Conservation (phyloP, 192 early-diverging fungal species). For the Diversispora eburnea region DNA sequence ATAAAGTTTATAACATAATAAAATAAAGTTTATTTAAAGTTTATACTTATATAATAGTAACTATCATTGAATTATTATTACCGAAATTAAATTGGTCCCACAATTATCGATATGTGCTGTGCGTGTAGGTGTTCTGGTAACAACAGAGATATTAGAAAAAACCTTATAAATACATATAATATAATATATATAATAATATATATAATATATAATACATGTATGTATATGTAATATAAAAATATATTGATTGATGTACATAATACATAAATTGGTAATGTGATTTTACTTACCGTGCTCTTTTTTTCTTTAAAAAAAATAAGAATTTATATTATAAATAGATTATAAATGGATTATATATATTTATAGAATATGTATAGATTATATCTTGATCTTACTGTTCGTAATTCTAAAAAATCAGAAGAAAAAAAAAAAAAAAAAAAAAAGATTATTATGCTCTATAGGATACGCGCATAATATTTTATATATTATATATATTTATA, state of each 20-base stretch:
- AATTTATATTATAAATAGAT: not conserved
- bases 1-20: too few species aligned
- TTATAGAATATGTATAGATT: not conserved
- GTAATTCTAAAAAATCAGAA: slow-evolving; percentile 2
- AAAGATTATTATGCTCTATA: not conserved
- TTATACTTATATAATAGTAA: too few species aligned
- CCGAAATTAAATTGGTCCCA: slow-evolving; percentile 18
- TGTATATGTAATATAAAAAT: not conserved
- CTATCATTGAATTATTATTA: not conserved
- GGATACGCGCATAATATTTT: not conserved
- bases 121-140: too few species aligned
- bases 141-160: too few species aligned
- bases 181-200: too few species aligned
- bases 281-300: not conserved
- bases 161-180: too few species aligned
- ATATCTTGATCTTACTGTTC: not conserved
- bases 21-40: too few species aligned
- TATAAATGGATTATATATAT: not conserved
- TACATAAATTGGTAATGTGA: not conserved
- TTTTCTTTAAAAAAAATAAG: not conserved
- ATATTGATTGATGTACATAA: not conserved
- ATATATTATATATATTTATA: too few species aligned
- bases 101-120: too few species aligned
- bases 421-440: too few species aligned
- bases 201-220: too few species aligned